Evolutionary conservation across 2,329 filamentous ascomycete genomes (phyloP).

Genomic region (Neocatenulostroma microsporum): DNA sequence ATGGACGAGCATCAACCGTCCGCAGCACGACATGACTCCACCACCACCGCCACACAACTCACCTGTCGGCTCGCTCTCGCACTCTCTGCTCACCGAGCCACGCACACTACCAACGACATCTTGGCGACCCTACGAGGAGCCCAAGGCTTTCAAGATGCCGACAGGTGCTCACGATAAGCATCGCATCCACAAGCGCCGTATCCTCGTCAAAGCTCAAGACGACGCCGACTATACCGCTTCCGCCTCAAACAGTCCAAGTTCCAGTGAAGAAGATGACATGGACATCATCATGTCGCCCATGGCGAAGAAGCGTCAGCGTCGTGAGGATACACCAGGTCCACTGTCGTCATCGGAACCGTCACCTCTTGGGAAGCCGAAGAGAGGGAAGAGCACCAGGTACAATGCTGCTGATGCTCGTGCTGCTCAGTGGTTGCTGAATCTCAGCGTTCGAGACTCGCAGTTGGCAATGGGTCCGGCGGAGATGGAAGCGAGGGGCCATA

Average conservation of each 20-base stretch:
- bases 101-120: conserved; percentile 11
- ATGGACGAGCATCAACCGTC: conserved; percentile 25
- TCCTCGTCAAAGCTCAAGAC: conserved; percentile 7
- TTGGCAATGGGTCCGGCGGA: conserved; percentile 11
- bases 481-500: conserved; percentile 8
- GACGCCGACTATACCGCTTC: conserved; percentile 6
- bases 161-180: conserved; percentile 4
- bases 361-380: not conserved
- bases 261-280: conserved; percentile 17
- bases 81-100: conserved; percentile 15
- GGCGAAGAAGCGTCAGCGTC: conserved; percentile 2
- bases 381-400: conserved; percentile 6
- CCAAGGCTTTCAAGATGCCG: conserved; percentile 5
- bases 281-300: conserved; percentile 10
- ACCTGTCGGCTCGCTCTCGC: conserved; percentile 9
- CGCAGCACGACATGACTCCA: not conserved
- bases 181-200: conserved; percentile 8
- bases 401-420: conserved; percentile 16
- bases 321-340: not conserved
- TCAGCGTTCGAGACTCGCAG: conserved; percentile 17
- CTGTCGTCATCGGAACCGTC: not conserved
- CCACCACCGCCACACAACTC: conserved; percentile 6
- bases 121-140: conserved; percentile 12
- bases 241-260: not conserved
- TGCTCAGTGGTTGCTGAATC: conserved; percentile 20